These are phyloP conservation scores for Iris pallida DNA, from an alignment of 116 monocot genomes.

Conservation along the genomic window DNA sequence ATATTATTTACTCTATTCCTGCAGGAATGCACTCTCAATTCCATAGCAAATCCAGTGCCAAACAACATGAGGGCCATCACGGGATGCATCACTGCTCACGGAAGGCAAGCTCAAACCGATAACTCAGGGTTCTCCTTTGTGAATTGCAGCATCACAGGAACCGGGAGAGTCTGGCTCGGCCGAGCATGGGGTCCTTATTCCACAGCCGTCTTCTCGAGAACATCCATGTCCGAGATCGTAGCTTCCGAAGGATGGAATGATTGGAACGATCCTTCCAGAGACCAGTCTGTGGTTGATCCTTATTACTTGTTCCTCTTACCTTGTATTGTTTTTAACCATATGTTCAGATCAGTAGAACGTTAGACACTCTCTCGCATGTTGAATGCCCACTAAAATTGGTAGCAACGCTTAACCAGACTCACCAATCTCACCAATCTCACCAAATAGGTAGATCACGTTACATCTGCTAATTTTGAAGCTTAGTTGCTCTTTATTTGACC, in stretches of 20 bases:
- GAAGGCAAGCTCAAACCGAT: constrained; percentile 29
- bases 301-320: not conserved
- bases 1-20: not conserved
- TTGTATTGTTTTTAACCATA: too few species aligned
- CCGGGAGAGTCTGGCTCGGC: constrained; percentile 59
- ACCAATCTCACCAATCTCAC: too few species aligned
- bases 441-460: too few species aligned
- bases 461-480: too few species aligned
- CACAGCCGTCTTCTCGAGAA: constrained; percentile 49
- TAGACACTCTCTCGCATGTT: too few species aligned
- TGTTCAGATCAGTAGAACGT: too few species aligned
- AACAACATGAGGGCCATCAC: constrained; percentile 11
- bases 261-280: constrained; percentile 54
- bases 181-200: constrained; percentile 56
- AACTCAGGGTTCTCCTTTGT: constrained; percentile 61
- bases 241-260: constrained; percentile 68
- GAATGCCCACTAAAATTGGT: too few species aligned
- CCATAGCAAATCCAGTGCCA: constrained; percentile 35
- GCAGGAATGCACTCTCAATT: constrained; percentile 54
- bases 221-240: constrained; percentile 36
- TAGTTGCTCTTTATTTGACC: too few species aligned
- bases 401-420: too few species aligned
- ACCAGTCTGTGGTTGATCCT: constrained; percentile 50
- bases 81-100: constrained; percentile 63
- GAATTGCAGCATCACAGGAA: constrained; percentile 50